Evolutionary conservation across 352 stramenopile species (phyloP).

Genomic region (Bremia lactucae): DNA sequence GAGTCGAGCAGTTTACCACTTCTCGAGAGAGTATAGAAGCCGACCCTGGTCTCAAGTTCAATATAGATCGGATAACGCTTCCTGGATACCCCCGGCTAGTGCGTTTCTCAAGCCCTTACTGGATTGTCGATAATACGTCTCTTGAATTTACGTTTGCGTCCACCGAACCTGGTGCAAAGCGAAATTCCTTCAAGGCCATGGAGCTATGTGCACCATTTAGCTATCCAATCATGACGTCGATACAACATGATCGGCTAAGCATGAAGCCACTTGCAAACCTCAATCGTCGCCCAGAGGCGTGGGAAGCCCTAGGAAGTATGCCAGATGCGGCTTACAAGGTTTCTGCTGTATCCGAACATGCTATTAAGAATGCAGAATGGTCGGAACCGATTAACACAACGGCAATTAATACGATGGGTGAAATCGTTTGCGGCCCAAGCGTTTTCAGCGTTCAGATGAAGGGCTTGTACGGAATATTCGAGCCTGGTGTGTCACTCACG

Average conservation of each 20-base stretch:
- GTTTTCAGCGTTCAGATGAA: slow-evolving; percentile 78
- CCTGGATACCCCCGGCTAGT: slow-evolving; percentile 61
- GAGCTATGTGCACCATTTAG: slow-evolving; percentile 34
- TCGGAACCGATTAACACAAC: slow-evolving; percentile 77
- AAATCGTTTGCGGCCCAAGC: slow-evolving; percentile 56
- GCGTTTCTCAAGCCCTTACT: slow-evolving; percentile 75
- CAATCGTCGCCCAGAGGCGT: slow-evolving; percentile 41
- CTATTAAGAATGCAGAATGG: slow-evolving; percentile 55
- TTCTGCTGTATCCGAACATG: slow-evolving; percentile 46
- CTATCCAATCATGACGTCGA: slow-evolving; percentile 48
- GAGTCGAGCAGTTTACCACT: slow-evolving; percentile 68
- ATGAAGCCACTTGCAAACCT: slow-evolving; percentile 46
- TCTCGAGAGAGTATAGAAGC: slow-evolving; percentile 40
- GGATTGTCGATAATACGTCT: slow-evolving; percentile 79
- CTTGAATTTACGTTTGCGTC: slow-evolving; percentile 55
- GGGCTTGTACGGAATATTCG: slow-evolving; percentile 72
- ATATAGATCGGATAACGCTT: slow-evolving; percentile 62
- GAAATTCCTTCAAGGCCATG: slow-evolving; percentile 34
- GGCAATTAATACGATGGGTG: slow-evolving; percentile 77
- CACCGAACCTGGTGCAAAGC: slow-evolving; percentile 40
- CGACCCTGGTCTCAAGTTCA: slow-evolving; percentile 46
- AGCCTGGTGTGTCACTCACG: slow-evolving; percentile 62
- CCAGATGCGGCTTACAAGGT: slow-evolving; percentile 33
- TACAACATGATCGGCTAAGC: slow-evolving; percentile 57
- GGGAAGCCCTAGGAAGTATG: slow-evolving; percentile 45